phyloP scores from a whole-genome alignment of 2,329 filamentous ascomycete species.

The Colletotrichum sp. region DNA sequence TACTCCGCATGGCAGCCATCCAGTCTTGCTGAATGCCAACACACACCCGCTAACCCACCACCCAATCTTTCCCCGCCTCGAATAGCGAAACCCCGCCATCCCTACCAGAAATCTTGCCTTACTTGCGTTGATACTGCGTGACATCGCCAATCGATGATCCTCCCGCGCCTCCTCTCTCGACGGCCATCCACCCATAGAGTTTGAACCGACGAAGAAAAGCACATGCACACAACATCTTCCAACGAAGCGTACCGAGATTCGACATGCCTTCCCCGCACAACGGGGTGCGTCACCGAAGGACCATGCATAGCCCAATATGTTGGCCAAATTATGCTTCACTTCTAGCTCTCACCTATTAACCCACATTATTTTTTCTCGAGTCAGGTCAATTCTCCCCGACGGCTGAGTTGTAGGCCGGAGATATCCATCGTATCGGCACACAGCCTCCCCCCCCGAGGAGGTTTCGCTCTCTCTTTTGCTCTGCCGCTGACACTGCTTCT shows the following conservation, averaged over 20 bases:
- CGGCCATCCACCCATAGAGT: neutral
- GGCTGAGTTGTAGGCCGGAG: neutral
- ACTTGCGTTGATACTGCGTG: neutral
- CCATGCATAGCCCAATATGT: neutral
- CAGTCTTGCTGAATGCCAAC: neutral
- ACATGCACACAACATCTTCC: neutral
- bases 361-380: neutral
- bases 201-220: neutral
- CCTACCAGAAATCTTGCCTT: neutral
- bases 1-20: neutral
- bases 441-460: neutral
- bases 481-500: constrained; percentile 2
- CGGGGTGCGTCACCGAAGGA: neutral
- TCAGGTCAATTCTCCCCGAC: neutral
- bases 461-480: neutral
- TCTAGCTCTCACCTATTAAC: neutral
- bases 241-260: constrained; percentile 3
- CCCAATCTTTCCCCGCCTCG: neutral
- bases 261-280: neutral
- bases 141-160: neutral
- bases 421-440: neutral
- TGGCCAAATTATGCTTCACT: neutral
- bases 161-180: neutral
- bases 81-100: neutral
- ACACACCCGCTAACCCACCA: neutral